Evolutionary conservation across 345 rosid genomes (phyloP).

Genomic region (Lepidium didymum): DNA sequence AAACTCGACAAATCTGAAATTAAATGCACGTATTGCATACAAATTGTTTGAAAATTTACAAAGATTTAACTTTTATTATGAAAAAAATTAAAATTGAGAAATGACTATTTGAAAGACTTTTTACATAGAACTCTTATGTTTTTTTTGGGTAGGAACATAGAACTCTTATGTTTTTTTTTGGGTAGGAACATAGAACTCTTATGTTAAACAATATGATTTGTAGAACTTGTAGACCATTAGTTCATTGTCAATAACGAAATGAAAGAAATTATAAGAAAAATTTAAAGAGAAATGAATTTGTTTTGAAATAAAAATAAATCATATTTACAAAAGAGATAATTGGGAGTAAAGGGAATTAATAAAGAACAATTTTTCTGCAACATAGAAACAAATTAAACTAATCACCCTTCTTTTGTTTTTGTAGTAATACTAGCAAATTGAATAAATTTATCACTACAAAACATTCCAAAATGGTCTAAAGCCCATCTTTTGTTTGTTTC

Average conservation of each 20-base stretch:
- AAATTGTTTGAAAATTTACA: too few relatives aligned
- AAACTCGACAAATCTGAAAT: too few relatives aligned
- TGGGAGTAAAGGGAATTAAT: background rate
- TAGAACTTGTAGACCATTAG: background rate
- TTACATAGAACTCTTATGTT: too few relatives aligned
- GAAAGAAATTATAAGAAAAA: background rate
- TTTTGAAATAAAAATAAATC: background rate
- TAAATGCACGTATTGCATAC: too few relatives aligned
- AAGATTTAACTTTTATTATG: too few relatives aligned
- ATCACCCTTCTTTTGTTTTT: background rate
- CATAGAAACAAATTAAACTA: constrained; percentile 4
- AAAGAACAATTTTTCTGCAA: constrained; percentile 13
- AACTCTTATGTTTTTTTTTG: too few relatives aligned
- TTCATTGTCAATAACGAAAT: background rate
- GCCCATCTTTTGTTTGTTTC: background rate
- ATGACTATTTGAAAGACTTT: too few relatives aligned
- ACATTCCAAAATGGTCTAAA: constrained; percentile 7
- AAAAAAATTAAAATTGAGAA: too few relatives aligned
- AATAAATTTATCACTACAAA: background rate
- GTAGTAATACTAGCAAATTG: background rate
- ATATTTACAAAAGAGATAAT: constrained; percentile 9
- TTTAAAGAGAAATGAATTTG: background rate
- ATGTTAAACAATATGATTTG: background rate
- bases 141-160: too few relatives aligned
- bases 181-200: too few relatives aligned